These are phyloP conservation scores for Leucaena leucocephala DNA, from an alignment of 306 rosid species.

Conservation along the genomic window DNA sequence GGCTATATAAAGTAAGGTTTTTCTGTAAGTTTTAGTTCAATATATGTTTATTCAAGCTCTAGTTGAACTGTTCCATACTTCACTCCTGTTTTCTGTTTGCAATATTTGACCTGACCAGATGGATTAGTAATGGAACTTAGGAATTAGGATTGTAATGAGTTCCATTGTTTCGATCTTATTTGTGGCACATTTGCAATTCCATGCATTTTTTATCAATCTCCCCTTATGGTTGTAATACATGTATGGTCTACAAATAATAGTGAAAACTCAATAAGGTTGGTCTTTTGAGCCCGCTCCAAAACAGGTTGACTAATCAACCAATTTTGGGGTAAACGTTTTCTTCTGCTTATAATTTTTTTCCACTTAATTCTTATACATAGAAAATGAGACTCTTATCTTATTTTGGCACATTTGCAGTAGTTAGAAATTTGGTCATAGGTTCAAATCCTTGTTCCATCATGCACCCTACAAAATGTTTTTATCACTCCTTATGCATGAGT, in stretches of 20 bases:
- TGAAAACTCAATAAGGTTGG: too few relatives aligned
- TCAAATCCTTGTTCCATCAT: not conserved
- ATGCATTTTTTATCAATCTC: too few relatives aligned
- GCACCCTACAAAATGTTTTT: not conserved
- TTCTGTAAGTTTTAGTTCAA: conserved; percentile 15
- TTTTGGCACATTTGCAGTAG: not conserved
- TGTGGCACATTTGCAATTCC: not conserved
- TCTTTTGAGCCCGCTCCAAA: too few relatives aligned
- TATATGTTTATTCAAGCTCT: not conserved
- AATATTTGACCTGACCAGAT: not conserved
- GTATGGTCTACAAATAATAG: too few relatives aligned
- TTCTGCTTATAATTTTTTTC: too few relatives aligned
- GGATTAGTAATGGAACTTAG: not conserved
- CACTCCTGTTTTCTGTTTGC: not conserved
- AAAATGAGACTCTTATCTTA: too few relatives aligned
- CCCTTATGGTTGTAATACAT: too few relatives aligned
- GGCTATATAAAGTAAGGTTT: conserved; percentile 70
- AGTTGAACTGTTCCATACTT: not conserved
- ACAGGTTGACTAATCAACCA: too few relatives aligned
- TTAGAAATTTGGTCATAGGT: not conserved
- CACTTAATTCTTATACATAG: too few relatives aligned
- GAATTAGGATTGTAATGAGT: not conserved
- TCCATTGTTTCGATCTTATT: not conserved
- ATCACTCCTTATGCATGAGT: not conserved
- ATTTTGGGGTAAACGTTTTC: too few relatives aligned